Conservation (phyloP, 768 basidiomycete species). For the Termitomyces sp. region DNA sequence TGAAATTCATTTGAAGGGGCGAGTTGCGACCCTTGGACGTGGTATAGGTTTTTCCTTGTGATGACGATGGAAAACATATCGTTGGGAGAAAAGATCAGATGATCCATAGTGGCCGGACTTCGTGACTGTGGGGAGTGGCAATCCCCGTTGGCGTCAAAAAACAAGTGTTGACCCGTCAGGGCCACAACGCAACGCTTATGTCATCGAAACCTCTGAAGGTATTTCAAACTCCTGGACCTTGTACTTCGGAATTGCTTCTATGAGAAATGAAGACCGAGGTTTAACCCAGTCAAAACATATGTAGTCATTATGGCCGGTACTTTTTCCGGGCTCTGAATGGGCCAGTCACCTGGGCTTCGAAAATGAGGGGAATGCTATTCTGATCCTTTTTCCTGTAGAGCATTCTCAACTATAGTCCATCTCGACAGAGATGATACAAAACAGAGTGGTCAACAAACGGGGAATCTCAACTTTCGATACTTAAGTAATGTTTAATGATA, state of each 20-base stretch:
- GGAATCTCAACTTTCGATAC: too few relatives aligned
- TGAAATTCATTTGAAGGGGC: background rate
- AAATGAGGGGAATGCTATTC: background rate
- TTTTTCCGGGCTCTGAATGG: background rate
- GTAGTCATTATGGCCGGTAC: background rate
- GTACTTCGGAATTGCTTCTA: background rate
- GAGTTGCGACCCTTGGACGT: too few relatives aligned
- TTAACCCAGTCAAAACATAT: background rate
- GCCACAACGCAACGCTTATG: conserved; percentile 1
- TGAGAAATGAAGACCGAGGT: background rate
- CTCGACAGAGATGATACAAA: too few relatives aligned
- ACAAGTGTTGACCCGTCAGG: background rate
- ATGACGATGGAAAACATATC: background rate
- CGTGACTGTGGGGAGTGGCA: background rate
- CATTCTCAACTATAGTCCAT: too few relatives aligned
- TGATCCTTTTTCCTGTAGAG: background rate
- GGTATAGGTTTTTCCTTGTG: background rate
- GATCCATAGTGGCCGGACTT: background rate
- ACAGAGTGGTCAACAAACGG: too few relatives aligned
- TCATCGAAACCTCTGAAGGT: background rate
- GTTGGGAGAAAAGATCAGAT: background rate
- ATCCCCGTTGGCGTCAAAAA: background rate
- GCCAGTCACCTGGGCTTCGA: background rate
- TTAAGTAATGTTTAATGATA: too few relatives aligned
- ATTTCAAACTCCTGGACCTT: too few relatives aligned